Evolutionary conservation across 2,329 filamentous ascomycete species (phyloP), one percentile per base, ranked within the genome.

Genomic region (Fusarium papillatum): DNA sequence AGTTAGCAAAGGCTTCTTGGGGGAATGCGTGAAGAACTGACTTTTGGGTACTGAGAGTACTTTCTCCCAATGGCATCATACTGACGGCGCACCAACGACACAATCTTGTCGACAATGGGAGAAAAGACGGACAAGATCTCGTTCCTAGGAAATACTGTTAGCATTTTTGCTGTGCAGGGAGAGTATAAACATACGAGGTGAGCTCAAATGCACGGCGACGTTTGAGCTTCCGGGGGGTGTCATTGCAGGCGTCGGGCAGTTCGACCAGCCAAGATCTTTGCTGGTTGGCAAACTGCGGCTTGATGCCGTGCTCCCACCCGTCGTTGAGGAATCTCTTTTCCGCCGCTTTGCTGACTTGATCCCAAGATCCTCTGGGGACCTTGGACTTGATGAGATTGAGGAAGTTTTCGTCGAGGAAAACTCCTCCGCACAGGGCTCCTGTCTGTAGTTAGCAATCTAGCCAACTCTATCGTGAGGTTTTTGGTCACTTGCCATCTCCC

Each of bases 381-480:
- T 81, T 83, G 0, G 5, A 4, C 34, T 79, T 73, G 5, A 87
- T 69, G 1, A 85, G 62, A 0, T 66, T 0, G 1, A 80, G 1
- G n/a, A 87, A 87, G 0, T 48, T 68, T 4, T 87, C 80, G 36
- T 87, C 85, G 0, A 88, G 78, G 16, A 87, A 86, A 0, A 86
- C 76, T 0, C 79, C 85, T 1, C 86, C 86, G 4, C 84, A 86
- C 0, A 88, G 75, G 0, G 38, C 82, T 4, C 85, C 85, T 85
- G n/a, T 10, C 5, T 2, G 19, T 2, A 0, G 1, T 67, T 17
- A 55, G 61, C 19, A 39, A n/a, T 2, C 29, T 31, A 31, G 24
- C 3, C 5, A 34, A 7, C 24, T 29, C 0, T 7, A 26, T 13
- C 9, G 9, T 14, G 2, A 31, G 13, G 1, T 0, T 3, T 17